A percentile compares a stretch with the other conserved stretches of the same genome.
Evolutionary conservation across 164 flowering plant genomes (phyloP).

Genomic region (Dillenia suffruticosa): DNA sequence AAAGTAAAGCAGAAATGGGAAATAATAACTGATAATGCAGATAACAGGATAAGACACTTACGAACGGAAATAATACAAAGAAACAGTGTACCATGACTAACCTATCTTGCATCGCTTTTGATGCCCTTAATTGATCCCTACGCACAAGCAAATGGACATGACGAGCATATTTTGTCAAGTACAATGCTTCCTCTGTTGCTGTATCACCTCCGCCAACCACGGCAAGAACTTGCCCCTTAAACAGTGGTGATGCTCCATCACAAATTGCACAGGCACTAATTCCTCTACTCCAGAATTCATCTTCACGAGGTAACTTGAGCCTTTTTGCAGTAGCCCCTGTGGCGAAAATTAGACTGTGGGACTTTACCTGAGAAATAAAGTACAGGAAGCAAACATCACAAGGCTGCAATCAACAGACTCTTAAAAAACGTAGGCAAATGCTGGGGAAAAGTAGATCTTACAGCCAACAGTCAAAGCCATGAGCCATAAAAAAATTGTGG

Average conservation of each 20-base stretch:
- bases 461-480: too few species aligned
- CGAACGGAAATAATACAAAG: neutral
- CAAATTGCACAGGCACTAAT: conserved; percentile 99
- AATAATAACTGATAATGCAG: too few species aligned
- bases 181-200: conserved; percentile 96
- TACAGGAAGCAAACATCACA: neutral
- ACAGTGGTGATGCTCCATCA: conserved; percentile 97
- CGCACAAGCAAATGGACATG: conserved; percentile 95
- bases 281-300: conserved; percentile 97
- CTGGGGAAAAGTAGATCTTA: too few species aligned
- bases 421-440: too few species aligned
- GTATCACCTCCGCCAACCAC: conserved; percentile 99
- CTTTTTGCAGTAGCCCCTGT: conserved; percentile 95
- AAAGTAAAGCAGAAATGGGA: too few species aligned
- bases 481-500: too few species aligned
- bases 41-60: too few species aligned
- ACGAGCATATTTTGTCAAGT: conserved; percentile 93
- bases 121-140: conserved; percentile 76
- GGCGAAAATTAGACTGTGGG: conserved; percentile 77
- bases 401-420: neutral
- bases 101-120: conserved; percentile 99
- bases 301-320: conserved; percentile 81
- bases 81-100: conserved; percentile 18
- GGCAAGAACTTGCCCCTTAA: conserved; percentile 90
- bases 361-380: conserved; percentile 61